Conservation (phyloP, 768 basidiomycete genomes). For the Xerocomellus amylosporus region DNA sequence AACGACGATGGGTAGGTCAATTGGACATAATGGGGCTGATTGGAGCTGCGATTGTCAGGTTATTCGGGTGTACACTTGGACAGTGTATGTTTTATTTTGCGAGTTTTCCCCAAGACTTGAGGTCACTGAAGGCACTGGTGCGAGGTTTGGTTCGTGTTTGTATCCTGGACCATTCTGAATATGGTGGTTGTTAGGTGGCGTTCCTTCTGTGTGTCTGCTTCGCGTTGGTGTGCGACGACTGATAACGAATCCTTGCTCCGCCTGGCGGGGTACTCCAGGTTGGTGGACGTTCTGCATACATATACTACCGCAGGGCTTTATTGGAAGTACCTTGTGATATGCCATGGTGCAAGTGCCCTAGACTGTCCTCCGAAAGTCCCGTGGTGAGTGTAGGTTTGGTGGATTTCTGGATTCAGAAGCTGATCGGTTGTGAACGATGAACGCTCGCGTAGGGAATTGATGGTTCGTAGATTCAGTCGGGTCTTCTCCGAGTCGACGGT, state of each 20-base stretch:
- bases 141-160: not conserved
- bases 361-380: not conserved
- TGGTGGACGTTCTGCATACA: conserved; percentile 1
- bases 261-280: not conserved
- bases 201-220: conserved; percentile 2
- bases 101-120: conserved; percentile 7
- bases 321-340: not conserved
- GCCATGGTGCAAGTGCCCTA: not conserved
- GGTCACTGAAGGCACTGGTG: conserved; percentile 7
- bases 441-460: not conserved
- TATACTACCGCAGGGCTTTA: not conserved
- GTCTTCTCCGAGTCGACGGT: no score
- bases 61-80: conserved; percentile 12
- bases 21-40: no score
- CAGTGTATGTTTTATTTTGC: conserved; percentile 9
- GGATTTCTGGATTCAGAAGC: not conserved
- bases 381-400: conserved; percentile 1
- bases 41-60: not conserved
- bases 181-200: not conserved
- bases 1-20: no score
- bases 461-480: not conserved
- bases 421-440: not conserved
- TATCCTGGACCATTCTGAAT: not conserved
- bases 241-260: not conserved
- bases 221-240: not conserved